A percentile compares a stretch with the other conserved stretches of the same genome.
Evolutionary conservation across 2,329 filamentous ascomycete species (phyloP).

Genomic region (Fusarium longipes): DNA sequence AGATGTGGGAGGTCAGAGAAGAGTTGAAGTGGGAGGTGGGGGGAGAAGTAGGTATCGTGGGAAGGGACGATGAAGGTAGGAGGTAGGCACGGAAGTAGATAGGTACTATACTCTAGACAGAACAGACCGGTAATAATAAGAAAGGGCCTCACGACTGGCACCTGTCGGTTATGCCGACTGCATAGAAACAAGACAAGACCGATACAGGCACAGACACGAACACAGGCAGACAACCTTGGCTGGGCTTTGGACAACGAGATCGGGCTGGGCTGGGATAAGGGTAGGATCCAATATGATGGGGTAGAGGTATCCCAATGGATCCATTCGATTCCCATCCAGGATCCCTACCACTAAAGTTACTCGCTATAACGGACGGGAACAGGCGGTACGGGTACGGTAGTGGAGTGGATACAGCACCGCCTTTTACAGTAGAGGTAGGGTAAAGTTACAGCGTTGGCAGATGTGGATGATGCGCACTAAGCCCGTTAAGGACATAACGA

Average conservation of each 20-base stretch:
- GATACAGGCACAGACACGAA: slow-evolving; percentile 22
- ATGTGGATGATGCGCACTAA: slow-evolving; percentile 16
- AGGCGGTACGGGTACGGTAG: slow-evolving; percentile 34
- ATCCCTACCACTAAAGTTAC: slow-evolving; percentile 10
- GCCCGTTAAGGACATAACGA: slow-evolving; percentile 7
- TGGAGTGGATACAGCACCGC: slow-evolving; percentile 29
- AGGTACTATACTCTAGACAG: neutral
- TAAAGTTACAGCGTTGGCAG: slow-evolving; percentile 20
- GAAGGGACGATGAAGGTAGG: slow-evolving; percentile 10
- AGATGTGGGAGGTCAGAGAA: slow-evolving; percentile 23
- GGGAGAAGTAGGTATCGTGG: slow-evolving; percentile 34
- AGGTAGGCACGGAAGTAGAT: no score
- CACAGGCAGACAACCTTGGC: slow-evolving; percentile 22
- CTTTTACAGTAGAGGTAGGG: neutral
- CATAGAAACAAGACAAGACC: slow-evolving; percentile 9
- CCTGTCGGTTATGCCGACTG: slow-evolving; percentile 37
- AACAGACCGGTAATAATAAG: slow-evolving; percentile 22
- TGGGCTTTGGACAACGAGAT: slow-evolving; percentile 26
- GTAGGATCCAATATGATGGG: slow-evolving; percentile 41
- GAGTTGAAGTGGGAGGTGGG: slow-evolving; percentile 33
- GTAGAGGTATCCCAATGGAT: slow-evolving; percentile 33
- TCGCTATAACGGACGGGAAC: slow-evolving; percentile 33
- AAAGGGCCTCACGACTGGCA: slow-evolving; percentile 40
- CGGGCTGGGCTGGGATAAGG: slow-evolving; percentile 39
- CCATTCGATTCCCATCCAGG: neutral